Conservation (phyloP, 768 basidiomycete species). For the Gymnopilus junonius region DNA sequence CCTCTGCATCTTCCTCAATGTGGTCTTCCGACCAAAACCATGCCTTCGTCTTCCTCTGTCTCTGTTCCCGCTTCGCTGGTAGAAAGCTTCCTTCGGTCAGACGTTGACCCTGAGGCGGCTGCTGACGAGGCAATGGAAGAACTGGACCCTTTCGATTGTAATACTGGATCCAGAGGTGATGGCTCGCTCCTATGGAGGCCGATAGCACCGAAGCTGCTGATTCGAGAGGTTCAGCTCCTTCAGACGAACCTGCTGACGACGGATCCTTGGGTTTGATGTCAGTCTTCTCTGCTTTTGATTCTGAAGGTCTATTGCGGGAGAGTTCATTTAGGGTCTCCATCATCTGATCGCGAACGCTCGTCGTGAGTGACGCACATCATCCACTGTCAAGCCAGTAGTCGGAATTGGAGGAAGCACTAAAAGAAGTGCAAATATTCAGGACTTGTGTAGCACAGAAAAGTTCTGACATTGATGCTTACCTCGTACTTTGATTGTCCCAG, state of each 20-base stretch:
- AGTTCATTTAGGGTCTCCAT: conserved; percentile 77
- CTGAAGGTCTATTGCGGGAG: conserved; percentile 40
- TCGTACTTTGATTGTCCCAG: conserved; percentile 79
- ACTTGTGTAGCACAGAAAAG: background rate
- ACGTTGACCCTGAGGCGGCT: conserved; percentile 20
- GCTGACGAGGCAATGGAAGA: conserved; percentile 38
- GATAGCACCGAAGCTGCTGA: conserved; percentile 8
- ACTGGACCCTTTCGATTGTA: conserved; percentile 29
- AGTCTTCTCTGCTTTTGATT: conserved; percentile 5
- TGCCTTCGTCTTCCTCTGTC: conserved; percentile 85
- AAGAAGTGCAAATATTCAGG: conserved; percentile 4
- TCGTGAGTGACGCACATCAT: conserved; percentile 73
- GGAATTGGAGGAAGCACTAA: conserved; percentile 91
- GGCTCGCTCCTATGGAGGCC: conserved; percentile 12
- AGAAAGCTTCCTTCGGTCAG: conserved; percentile 36
- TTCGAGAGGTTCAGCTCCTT: conserved; percentile 15
- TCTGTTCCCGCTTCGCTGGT: conserved; percentile 70
- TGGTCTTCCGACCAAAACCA: conserved; percentile 77
- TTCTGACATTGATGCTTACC: conserved; percentile 48
- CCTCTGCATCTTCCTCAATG: conserved; percentile 6
- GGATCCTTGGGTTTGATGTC: background rate
- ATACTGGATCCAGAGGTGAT: conserved; percentile 6
- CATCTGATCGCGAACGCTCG: conserved; percentile 80
- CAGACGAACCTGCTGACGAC: background rate
- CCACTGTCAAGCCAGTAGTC: conserved; percentile 70